Base-by-base conservation (phyloP, 176 grass and related monocot species). In the Miscanthus lutarioriparius region DNA sequence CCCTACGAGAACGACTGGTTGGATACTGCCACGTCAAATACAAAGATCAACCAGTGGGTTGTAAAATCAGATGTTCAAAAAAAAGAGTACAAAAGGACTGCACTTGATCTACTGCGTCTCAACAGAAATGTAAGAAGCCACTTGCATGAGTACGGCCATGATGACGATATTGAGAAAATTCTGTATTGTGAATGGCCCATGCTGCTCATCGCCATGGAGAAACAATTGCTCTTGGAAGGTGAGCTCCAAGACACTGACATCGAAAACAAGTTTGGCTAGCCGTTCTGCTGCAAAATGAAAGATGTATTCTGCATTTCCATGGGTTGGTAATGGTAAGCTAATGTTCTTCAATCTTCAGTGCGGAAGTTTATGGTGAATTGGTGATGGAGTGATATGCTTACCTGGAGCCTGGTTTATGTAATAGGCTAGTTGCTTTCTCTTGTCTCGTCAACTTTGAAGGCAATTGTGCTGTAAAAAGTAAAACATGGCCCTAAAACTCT, bases 121-220 rank as follows among this genome's bases (percentile, higher is more conserved):
- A 49, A 74, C 71, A 74, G 43, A 49, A 74, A 74, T 32, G 71
- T 74, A 32, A 75, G 72, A 35, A 75, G 72, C 72, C 72, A 75
- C 17, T 7, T 36, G 72, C 72, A 35, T 35, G 43, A 75, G 17
- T 75, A 75, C 47, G 33, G 51, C 17, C 28, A 75, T 16, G 47
- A 22, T 26, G 27, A 75, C 28, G 12, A 62, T 26, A 9, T 75
- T 11, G 72, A 54, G 47, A 17, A 75, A 35, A 75, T 75, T 19
- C 44, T 75, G 47, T 75, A 75, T 12, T 75, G 72, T n/a, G 72
- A 75, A n/a, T 75, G 72, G 45, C 72, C 72, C 25, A 45, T 49
- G 71, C 71, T 74, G 43, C 43, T 49, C 43, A 6, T 32, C 43
- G 15, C 16, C 71, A 75, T 75, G 72, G 45, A 22, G 72, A 75